Base-by-base conservation (phyloP, 106 monocot species). In the Amphibolis antarctica region DNA sequence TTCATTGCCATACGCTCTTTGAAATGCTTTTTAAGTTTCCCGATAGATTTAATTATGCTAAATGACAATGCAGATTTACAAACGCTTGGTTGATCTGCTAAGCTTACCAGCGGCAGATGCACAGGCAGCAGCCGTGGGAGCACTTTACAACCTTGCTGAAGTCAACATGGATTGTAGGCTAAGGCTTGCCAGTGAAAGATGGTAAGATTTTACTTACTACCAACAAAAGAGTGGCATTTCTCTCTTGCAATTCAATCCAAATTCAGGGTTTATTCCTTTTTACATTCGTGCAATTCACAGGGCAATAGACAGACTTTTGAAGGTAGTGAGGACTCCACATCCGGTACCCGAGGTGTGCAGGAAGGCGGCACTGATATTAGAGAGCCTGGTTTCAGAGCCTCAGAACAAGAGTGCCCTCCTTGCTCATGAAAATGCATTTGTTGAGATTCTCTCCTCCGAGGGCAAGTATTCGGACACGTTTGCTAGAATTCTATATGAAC, bases 161-260 rank as follows among this genome's bases (percentile, higher is more conserved):
- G 87, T 91, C n/a, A 90, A 98, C 74, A 74, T 90, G 75, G 96
- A 98, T 56, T 87, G 84, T 69, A 68, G 96, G 56, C 64, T 98
- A 46, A 98, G 91, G 68, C 86, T 98, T 70, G 96, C 84, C 3
- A 85, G 82, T 57, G 96, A 98, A 65, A 46, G 96, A 70, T 98
- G 96, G 96, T 98, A 85, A 49, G 52, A 3, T 10, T 36, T 43
- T 36, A 7, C 2, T 18, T 15, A 15, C n/a, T n/a, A n/a, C n/a
- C n/a, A 29, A 21, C 53, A 53, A 20, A 56, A 28, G 25, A 14
- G 26, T 15, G 26, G 22, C 12, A 55, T 27, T 56, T 26, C 28
- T 56, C 26, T 15, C 23, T 29, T 30, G 29, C 28, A 28, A 58
- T 12, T 44, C 12, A 14, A 5, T 49, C 49, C n/a, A 49, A 49